These are phyloP conservation scores for Macadamia integrifolia DNA, from an alignment of 164 flowering plant genomes.

Conservation along the genomic window DNA sequence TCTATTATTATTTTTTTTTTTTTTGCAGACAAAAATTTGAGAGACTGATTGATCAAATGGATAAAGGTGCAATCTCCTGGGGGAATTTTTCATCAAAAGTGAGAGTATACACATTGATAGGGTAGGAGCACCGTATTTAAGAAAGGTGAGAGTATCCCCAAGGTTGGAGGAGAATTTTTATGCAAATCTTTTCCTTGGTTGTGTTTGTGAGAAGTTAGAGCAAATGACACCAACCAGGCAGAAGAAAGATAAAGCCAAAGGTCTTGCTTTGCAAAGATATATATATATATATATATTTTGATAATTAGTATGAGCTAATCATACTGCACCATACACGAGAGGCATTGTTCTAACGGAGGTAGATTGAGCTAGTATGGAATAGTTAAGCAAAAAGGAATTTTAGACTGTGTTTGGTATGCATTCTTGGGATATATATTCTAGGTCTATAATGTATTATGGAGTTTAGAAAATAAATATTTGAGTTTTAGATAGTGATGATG, in stretches of 20 bases:
- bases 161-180: constrained; percentile 71
- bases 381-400: too few relatives aligned
- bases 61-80: constrained; percentile 51
- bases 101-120: constrained; percentile 41
- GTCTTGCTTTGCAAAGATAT: constrained; percentile 14
- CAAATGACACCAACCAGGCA: background rate
- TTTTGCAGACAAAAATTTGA: constrained; percentile 69
- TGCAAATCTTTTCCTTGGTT: constrained; percentile 79
- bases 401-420: too few relatives aligned
- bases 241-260: constrained; percentile 5
- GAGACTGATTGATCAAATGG: constrained; percentile 53
- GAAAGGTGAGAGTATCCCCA: constrained; percentile 50
- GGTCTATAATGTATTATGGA: too few relatives aligned
- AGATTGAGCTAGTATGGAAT: background rate
- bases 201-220: constrained; percentile 42
- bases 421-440: too few relatives aligned
- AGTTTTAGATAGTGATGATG: too few relatives aligned
- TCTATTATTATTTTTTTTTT: background rate
- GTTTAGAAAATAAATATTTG: too few relatives aligned
- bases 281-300: background rate
- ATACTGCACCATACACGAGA: constrained; percentile 1
- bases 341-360: background rate
- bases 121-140: constrained; percentile 60
- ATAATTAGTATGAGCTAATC: background rate
- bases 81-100: constrained; percentile 52